phyloP scores from a whole-genome alignment of 2,329 filamentous ascomycete species.

The Botrytis aclada region DNA sequence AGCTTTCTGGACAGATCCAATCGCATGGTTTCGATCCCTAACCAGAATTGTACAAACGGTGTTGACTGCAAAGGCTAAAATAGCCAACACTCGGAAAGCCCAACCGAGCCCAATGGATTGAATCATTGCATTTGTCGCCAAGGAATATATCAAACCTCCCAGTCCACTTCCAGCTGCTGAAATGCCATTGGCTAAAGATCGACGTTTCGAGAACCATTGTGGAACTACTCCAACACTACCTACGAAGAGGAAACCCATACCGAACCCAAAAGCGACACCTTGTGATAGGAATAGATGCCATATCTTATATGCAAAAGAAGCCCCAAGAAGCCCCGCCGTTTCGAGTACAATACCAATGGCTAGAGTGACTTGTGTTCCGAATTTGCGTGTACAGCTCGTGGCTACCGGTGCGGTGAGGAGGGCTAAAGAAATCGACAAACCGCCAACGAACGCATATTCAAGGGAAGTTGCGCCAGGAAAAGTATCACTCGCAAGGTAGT shows the following conservation, averaged over 20 bases:
- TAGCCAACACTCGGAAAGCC: constrained; percentile 53
- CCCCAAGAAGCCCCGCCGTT: constrained; percentile 62
- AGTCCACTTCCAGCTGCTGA: constrained; percentile 65
- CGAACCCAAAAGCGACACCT: constrained; percentile 72
- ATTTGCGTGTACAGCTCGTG: constrained; percentile 47
- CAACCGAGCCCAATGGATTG: constrained; percentile 50
- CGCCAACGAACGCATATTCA: constrained; percentile 75
- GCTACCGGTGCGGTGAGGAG: constrained; percentile 63
- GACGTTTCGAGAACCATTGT: constrained; percentile 57
- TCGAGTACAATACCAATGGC: constrained; percentile 63
- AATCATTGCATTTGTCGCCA: constrained; percentile 55
- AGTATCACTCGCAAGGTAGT: constrained; percentile 64
- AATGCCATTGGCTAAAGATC: constrained; percentile 60
- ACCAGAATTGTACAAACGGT: constrained; percentile 60
- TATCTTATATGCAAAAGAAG: constrained; percentile 64
- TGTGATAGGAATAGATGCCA: constrained; percentile 77
- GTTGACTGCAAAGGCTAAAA: constrained; percentile 63
- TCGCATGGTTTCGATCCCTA: constrained; percentile 67
- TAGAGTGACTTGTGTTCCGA: constrained; percentile 63
- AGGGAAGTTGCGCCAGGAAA: constrained; percentile 63
- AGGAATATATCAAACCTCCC: constrained; percentile 60
- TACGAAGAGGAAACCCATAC: constrained; percentile 73
- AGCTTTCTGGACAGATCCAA: constrained; percentile 63
- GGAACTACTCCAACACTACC: constrained; percentile 59
- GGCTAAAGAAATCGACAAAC: constrained; percentile 62